Percentiles rank a stretch among this genome's conserved stretches.
phyloP scores from a whole-genome alignment of 306 rosid genomes.

The Castanea sativa region DNA sequence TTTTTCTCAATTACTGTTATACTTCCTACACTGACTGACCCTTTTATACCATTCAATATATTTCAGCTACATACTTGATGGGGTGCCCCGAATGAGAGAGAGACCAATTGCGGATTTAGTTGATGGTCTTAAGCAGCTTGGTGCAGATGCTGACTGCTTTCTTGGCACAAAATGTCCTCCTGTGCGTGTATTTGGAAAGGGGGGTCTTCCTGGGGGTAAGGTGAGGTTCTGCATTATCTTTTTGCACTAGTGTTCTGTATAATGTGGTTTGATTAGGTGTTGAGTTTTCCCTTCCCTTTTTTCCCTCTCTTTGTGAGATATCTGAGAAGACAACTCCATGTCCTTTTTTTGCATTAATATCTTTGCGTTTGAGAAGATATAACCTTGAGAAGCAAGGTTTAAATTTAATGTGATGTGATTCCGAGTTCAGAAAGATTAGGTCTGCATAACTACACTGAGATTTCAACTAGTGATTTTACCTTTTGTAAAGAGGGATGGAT shows the following conservation, averaged over 20 bases:
- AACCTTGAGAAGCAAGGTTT: background rate
- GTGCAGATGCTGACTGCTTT: constrained; percentile 84
- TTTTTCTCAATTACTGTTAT: constrained; percentile 5
- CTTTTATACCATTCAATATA: constrained; percentile 10
- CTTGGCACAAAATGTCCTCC: constrained; percentile 99
- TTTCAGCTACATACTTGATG: constrained; percentile 90
- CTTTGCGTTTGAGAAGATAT: background rate
- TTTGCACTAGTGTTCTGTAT: no score
- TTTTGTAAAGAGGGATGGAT: no score
- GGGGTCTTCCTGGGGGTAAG: constrained; percentile 99
- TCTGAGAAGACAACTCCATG: background rate
- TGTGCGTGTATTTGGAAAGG: constrained; percentile 84
- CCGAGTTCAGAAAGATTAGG: background rate
- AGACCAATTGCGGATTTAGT: constrained; percentile 98
- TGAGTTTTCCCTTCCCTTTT: background rate
- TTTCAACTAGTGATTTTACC: background rate
- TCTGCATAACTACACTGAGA: background rate
- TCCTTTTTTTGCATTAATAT: no score
- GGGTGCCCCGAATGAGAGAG: constrained; percentile 99
- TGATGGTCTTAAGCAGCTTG: constrained; percentile 92
- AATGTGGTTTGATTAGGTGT: background rate
- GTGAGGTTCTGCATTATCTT: constrained; percentile 38
- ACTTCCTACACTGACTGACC: constrained; percentile 12
- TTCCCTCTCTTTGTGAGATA: background rate
- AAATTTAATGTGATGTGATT: background rate